These are phyloP conservation scores for Kwoniella europaea DNA, from an alignment of 768 basidiomycete species.

Conservation along the genomic window DNA sequence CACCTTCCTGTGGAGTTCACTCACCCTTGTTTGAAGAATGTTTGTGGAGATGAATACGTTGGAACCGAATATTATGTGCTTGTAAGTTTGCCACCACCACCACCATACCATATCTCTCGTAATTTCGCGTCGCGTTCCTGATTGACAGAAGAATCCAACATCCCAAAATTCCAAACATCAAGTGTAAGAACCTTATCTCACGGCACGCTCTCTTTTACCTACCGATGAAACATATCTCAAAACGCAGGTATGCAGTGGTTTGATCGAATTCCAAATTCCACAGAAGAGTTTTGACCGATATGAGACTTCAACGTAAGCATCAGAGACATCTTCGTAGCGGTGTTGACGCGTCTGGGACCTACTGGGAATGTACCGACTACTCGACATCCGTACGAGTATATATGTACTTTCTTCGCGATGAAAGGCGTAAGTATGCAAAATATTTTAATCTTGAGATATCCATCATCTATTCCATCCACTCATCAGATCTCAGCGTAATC, in stretches of 20 bases:
- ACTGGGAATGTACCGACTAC: too few species aligned
- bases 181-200: slow-evolving; percentile 4
- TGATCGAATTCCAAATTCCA: too few species aligned
- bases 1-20: too few species aligned
- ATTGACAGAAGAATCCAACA: neutral
- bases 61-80: too few species aligned
- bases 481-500: too few species aligned
- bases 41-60: too few species aligned
- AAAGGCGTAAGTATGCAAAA: neutral
- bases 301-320: neutral
- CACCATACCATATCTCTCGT: neutral
- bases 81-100: too few species aligned
- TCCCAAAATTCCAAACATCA: neutral
- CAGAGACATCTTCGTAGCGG: neutral
- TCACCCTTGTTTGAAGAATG: too few species aligned
- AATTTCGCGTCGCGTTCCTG: neutral
- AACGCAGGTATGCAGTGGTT: neutral
- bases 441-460: neutral
- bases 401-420: too few species aligned
- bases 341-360: neutral
- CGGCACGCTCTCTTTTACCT: neutral
- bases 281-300: too few species aligned
- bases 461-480: neutral
- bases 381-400: too few species aligned
- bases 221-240: neutral